Evolutionary conservation across 1,139 yeast species (phyloP).

Genomic region (Geotrichum candidum): DNA sequence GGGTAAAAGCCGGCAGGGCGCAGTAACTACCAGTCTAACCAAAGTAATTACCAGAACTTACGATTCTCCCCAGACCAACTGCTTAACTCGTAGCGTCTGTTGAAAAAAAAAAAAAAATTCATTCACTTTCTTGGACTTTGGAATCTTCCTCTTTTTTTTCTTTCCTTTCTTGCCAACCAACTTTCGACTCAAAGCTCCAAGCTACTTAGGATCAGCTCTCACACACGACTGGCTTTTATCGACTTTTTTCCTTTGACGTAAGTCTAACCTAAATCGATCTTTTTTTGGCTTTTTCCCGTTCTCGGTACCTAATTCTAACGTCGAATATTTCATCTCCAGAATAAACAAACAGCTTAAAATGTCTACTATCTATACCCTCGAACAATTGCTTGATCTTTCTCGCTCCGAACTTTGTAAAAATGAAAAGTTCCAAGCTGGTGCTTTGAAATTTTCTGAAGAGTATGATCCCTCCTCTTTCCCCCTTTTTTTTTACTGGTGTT

Average conservation of each 20-base stretch:
- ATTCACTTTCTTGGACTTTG: not conserved
- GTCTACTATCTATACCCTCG: constrained; percentile 10
- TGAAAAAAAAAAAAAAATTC: not conserved
- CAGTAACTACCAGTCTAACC: not conserved
- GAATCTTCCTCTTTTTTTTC: not conserved
- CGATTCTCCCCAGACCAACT: not conserved
- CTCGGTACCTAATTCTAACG: not conserved
- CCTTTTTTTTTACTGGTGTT: not conserved
- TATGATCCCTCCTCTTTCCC: not conserved
- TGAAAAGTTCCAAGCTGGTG: constrained; percentile 5
- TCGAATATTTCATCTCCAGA: not conserved
- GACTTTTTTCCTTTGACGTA: not conserved
- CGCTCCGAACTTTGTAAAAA: constrained; percentile 9
- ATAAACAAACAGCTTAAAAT: not conserved
- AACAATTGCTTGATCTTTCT: constrained; percentile 11
- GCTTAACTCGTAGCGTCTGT: not conserved
- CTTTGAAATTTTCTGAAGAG: constrained; percentile 12
- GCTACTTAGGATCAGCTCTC: not conserved
- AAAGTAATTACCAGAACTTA: not conserved
- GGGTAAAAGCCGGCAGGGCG: not conserved
- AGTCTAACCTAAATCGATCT: not conserved
- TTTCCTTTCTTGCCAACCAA: not conserved
- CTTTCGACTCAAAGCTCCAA: not conserved
- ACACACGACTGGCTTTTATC: not conserved
- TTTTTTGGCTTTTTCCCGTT: not conserved